These are phyloP conservation scores for Penicillium expansum DNA, from an alignment of 2,329 filamentous ascomycete genomes.

Conservation along the genomic window DNA sequence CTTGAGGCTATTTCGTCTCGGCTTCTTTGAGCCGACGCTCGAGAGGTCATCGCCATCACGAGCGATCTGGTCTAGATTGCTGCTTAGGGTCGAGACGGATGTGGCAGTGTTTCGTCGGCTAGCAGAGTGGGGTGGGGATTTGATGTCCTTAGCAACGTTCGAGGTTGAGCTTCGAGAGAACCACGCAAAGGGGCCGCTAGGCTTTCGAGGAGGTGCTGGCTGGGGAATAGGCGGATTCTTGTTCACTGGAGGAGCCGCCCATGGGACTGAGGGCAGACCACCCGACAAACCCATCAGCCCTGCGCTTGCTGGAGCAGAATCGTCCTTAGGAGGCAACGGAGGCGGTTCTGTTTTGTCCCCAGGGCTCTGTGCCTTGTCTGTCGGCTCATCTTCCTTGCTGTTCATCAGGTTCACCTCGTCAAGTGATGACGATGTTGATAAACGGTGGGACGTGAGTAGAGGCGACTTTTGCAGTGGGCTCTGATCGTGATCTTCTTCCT, in stretches of 20 bases:
- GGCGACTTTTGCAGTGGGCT: slow-evolving; percentile 50
- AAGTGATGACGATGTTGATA: slow-evolving; percentile 56
- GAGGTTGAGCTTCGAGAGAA: slow-evolving; percentile 64
- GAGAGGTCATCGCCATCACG: slow-evolving; percentile 61
- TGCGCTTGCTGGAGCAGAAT: slow-evolving; percentile 31
- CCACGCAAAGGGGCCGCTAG: slow-evolving; percentile 86
- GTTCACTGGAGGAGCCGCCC: slow-evolving; percentile 58
- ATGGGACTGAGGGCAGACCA: slow-evolving; percentile 69
- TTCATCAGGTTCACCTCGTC: slow-evolving; percentile 64
- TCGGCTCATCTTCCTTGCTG: slow-evolving; percentile 54
- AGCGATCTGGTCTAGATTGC: slow-evolving; percentile 73
- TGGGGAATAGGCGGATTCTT: slow-evolving; percentile 40
- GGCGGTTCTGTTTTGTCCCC: slow-evolving; percentile 30
- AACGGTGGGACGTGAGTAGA: slow-evolving; percentile 51
- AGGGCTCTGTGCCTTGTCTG: slow-evolving; percentile 24
- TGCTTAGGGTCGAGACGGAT: slow-evolving; percentile 73
- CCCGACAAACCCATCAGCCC: slow-evolving; percentile 62
- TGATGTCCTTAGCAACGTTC: slow-evolving; percentile 50
- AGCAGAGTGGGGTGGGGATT: slow-evolving; percentile 53
- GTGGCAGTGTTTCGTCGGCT: slow-evolving; percentile 72
- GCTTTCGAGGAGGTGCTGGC: slow-evolving; percentile 58
- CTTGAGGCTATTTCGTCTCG: slow-evolving; percentile 63
- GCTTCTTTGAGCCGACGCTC: slow-evolving; percentile 47
- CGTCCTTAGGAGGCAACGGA: slow-evolving; percentile 35
- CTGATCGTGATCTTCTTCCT: slow-evolving; percentile 32